Percentiles rank a stretch among this genome's conserved stretches.
Evolutionary conservation across 495 filamentous ascomycete genomes (phyloP).

Genomic region (Pyrenula aspistea): DNA sequence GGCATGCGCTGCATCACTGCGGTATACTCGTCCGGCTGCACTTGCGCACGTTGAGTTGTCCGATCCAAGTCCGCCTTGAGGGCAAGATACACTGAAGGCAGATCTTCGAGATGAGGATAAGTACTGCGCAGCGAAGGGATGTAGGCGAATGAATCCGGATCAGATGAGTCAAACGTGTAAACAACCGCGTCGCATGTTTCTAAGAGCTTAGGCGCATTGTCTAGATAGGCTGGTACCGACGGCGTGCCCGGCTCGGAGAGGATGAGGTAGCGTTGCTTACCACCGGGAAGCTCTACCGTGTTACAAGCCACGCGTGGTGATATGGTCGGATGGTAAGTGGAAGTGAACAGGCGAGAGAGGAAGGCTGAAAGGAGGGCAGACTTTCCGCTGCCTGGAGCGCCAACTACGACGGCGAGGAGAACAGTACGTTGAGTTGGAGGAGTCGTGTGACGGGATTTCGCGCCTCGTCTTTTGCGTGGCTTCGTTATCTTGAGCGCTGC

Average conservation of each 20-base stretch:
- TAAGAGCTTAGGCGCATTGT: slow-evolving; percentile 83
- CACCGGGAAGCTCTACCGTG: slow-evolving; percentile 88
- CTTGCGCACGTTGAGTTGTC: slow-evolving; percentile 79
- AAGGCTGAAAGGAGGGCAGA: slow-evolving; percentile 82
- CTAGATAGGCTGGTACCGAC: slow-evolving; percentile 73
- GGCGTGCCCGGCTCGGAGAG: slow-evolving; percentile 91
- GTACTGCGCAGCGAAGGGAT: slow-evolving; percentile 69
- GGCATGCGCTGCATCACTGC: slow-evolving; percentile 58
- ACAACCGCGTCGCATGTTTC: slow-evolving; percentile 87
- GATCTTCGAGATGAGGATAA: slow-evolving; percentile 70
- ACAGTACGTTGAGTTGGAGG: slow-evolving; percentile 73
- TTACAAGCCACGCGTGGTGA: slow-evolving; percentile 89
- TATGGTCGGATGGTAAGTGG: slow-evolving; percentile 87
- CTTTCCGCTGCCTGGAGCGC: slow-evolving; percentile 73
- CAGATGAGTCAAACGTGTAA: slow-evolving; percentile 92
- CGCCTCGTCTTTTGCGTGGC: slow-evolving; percentile 68
- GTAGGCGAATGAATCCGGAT: slow-evolving; percentile 88
- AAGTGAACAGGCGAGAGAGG: slow-evolving; percentile 73
- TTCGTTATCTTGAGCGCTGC: slow-evolving; percentile 85
- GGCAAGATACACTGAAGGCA: slow-evolving; percentile 83
- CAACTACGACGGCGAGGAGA: slow-evolving; percentile 90
- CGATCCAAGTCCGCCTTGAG: slow-evolving; percentile 91
- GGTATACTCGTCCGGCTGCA: slow-evolving; percentile 90
- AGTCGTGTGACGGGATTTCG: slow-evolving; percentile 43
- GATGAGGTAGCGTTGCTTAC: slow-evolving; percentile 94